Conservation (phyloP, 305 asterid species). For the Nicotiana rustica region DNA sequence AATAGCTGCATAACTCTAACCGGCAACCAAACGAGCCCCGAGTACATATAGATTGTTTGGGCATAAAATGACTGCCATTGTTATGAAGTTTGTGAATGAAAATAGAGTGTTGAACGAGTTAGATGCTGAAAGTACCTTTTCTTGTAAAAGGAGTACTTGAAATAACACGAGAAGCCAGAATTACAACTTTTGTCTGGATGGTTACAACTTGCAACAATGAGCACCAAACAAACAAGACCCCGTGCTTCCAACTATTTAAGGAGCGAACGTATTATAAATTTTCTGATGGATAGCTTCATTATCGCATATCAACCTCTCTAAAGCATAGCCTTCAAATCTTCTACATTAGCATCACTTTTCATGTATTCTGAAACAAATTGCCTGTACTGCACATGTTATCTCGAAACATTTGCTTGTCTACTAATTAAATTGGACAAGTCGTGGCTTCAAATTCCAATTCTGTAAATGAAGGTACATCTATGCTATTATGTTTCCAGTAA, state of each 20-base stretch:
- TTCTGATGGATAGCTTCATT: too few species aligned
- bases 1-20: too few species aligned
- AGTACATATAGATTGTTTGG: neutral
- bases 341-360: too few species aligned
- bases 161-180: neutral
- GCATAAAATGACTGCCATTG: neutral
- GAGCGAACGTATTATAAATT: too few species aligned
- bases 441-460: neutral
- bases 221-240: neutral
- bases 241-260: neutral
- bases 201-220: neutral
- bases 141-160: neutral
- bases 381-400: constrained; percentile 18
- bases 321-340: too few species aligned
- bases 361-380: neutral
- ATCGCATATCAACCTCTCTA: too few species aligned
- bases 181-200: neutral
- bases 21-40: too few species aligned
- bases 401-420: neutral
- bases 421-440: neutral
- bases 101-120: neutral
- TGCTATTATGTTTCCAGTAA: neutral
- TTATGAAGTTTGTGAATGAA: neutral
- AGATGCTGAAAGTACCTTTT: neutral
- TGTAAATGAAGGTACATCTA: neutral